Evolutionary conservation across 1,139 yeast genomes (phyloP).

Genomic region (Yamadazyma dushanensis): DNA sequence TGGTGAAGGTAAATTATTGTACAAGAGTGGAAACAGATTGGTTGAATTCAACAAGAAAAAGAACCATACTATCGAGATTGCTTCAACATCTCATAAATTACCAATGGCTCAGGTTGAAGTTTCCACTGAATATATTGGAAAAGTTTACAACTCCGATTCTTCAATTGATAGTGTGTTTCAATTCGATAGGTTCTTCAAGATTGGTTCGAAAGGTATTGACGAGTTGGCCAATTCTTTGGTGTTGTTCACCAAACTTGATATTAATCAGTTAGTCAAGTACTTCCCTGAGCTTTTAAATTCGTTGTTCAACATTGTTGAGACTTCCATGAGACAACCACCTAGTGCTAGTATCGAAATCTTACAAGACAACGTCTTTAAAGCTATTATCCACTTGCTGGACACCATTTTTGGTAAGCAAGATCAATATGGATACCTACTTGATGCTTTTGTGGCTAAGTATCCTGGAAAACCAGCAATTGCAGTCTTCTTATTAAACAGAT

Average conservation of each 20-base stretch:
- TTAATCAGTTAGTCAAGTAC: constrained; percentile 49
- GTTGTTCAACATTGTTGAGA: constrained; percentile 42
- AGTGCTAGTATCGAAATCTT: constrained; percentile 34
- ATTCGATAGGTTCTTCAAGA: constrained; percentile 50
- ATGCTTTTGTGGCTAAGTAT: constrained; percentile 40
- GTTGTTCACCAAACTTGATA: constrained; percentile 44
- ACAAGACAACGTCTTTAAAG: constrained; percentile 47
- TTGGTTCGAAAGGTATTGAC: constrained; percentile 44
- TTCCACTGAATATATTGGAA: constrained; percentile 70
- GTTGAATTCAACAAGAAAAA: constrained; percentile 43
- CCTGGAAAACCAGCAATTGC: constrained; percentile 52
- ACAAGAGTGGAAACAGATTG: constrained; percentile 41
- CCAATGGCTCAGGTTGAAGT: constrained; percentile 57
- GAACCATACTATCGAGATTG: constrained; percentile 36
- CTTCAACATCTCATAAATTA: constrained; percentile 31
- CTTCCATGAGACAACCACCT: constrained; percentile 21
- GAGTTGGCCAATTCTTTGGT: constrained; percentile 43
- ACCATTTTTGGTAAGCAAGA: constrained; percentile 67
- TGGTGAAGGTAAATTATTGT: constrained; percentile 54
- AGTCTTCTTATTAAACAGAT: constrained; percentile 44
- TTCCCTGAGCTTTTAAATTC: constrained; percentile 53
- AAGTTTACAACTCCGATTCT: constrained; percentile 59
- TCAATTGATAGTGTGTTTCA: constrained; percentile 58
- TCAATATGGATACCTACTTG: constrained; percentile 58
- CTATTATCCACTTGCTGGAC: constrained; percentile 61